These are phyloP conservation scores for Chimonanthus praecox DNA, from an alignment of 164 flowering plant genomes.

Conservation along the genomic window DNA sequence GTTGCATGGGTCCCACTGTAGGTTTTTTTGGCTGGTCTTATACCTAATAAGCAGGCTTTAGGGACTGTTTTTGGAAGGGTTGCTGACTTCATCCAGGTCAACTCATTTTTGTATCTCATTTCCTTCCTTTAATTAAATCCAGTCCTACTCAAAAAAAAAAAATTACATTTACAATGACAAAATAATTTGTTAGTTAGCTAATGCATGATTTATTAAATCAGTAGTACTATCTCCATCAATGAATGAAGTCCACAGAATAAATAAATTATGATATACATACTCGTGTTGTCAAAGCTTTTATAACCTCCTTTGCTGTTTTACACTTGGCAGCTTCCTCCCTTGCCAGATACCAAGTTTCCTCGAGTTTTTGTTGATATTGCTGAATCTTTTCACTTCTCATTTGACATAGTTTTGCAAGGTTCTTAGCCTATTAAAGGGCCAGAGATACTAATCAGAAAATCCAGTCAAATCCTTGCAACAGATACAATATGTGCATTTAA, in stretches of 20 bases:
- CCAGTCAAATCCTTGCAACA: not conserved
- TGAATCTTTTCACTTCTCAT: conserved; percentile 35
- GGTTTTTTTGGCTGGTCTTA: too few species aligned
- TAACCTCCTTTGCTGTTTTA: conserved; percentile 70
- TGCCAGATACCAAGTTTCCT: conserved; percentile 50
- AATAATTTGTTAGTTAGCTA: not conserved
- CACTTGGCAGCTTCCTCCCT: conserved; percentile 59
- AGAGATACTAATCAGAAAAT: conserved; percentile 1
- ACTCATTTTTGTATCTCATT: too few species aligned
- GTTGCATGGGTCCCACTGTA: too few species aligned
- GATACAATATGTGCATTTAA: not conserved
- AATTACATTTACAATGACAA: not conserved
- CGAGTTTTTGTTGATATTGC: conserved; percentile 39
- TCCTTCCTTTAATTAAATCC: too few species aligned
- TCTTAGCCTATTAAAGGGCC: conserved; percentile 31
- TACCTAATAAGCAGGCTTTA: too few species aligned
- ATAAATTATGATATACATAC: conserved; percentile 22
- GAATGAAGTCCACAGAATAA: not conserved
- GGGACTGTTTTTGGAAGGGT: too few species aligned
- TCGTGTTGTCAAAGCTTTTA: conserved; percentile 46
- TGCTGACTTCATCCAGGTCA: too few species aligned
- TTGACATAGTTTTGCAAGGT: conserved; percentile 38
- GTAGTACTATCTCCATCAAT: too few species aligned
- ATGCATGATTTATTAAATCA: not conserved
- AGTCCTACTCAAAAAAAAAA: too few species aligned